Evolutionary conservation across 805 yeast species (phyloP), one percentile per base, ranked within the genome.

Genomic region (Maudiozyma pseudohumilis): DNA sequence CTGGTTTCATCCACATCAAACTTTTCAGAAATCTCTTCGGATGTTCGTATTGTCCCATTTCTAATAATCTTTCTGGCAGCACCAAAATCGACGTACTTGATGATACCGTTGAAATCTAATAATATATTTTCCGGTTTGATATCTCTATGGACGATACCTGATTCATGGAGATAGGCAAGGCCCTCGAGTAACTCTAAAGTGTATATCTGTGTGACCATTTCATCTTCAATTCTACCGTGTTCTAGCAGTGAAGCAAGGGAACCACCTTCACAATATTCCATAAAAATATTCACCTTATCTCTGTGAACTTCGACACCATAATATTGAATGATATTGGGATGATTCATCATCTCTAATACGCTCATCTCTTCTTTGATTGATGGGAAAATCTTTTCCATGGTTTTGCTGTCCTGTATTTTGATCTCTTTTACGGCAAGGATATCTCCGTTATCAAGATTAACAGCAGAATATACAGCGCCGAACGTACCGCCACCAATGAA

Each of bases 231-330:
- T 43, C 96, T 68, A 9, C 98, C 97, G 56, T 87, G 92, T 41
- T 85, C 87, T 43, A 92, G 67, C 34, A 88, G 63, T 4, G 82
- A 75, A 0, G 95, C 86, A 40, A 92, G 66, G 0, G 97, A 87
- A 1, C 97, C 97, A 29, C 96, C 88, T 50, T 88, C 94, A 65
- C 98, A 92, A 61, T 74, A 88, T 61, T 92, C 99, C 98, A 92
- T 92, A 58, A 92, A 92, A 24, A 92, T 80, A 58, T 86, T 89
- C 15, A 92, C 97, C 45, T 84, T 76, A 59, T 92, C 98, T 38
- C 96, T 72, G 60, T 92, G 98, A 5, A 92, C 96, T 59, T 92
- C 98, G 27, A 94, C 96, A 36, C 98, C 98, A 54, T 76, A 89
- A 56, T 89, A 92, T 56, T 88, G 96, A 6, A 92, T 96, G 49